Percentiles rank a stretch among this genome's conserved stretches.
These are phyloP conservation scores for Aspergillus fischeri DNA, from an alignment of 2,329 filamentous ascomycete genomes.

Conservation along the genomic window DNA sequence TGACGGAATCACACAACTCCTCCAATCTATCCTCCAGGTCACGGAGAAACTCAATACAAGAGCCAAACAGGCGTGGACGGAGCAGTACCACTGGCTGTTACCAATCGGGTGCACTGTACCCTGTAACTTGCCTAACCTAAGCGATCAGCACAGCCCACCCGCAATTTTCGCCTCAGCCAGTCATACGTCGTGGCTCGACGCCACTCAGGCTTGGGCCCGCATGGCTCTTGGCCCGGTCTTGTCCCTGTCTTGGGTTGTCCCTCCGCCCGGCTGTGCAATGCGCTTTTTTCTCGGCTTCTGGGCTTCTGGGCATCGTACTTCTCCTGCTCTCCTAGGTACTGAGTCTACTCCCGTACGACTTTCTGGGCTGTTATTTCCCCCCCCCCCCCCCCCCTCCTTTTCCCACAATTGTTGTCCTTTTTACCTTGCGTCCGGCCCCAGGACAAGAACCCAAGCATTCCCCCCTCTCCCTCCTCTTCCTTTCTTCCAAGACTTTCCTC, in stretches of 20 bases:
- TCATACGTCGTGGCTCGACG: conserved; percentile 10
- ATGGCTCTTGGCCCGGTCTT: conserved; percentile 34
- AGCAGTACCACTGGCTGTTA: background rate
- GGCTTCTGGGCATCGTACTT: conserved; percentile 15
- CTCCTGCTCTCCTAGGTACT: conserved; percentile 6
- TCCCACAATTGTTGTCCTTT: background rate
- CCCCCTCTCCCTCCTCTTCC: conserved; percentile 11
- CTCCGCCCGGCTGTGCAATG: conserved; percentile 30
- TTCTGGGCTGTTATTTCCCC: background rate
- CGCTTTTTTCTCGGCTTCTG: conserved; percentile 35
- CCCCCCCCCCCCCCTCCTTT: conserved; percentile 2
- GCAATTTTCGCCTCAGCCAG: conserved; percentile 9
- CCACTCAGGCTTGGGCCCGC: conserved; percentile 18
- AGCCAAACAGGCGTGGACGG: background rate
- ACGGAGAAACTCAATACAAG: background rate
- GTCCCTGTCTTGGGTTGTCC: conserved; percentile 25
- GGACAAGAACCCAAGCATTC: conserved; percentile 19
- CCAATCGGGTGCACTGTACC: background rate
- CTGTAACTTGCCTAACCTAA: background rate
- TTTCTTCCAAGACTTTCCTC: conserved; percentile 4
- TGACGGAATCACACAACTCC: background rate
- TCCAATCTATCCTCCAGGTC: background rate
- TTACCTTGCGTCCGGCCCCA: background rate
- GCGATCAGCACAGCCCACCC: conserved; percentile 5
- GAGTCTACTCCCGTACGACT: background rate